Evolutionary conservation across 2,329 filamentous ascomycete species (phyloP).

Genomic region (Trichoderma sp.): DNA sequence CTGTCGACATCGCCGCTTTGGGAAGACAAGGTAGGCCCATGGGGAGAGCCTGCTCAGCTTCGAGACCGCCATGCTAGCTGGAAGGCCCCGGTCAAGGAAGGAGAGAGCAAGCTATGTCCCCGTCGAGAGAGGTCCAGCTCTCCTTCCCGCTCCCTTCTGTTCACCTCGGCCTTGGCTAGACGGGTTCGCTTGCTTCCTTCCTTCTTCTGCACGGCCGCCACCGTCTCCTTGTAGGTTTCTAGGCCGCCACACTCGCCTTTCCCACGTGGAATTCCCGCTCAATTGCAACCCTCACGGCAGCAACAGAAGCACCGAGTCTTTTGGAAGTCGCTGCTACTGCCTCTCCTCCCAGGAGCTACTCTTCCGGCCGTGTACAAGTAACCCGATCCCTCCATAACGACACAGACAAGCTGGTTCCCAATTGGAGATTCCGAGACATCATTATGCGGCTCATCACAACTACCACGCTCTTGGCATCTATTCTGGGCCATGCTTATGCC

Average conservation of each 20-base stretch:
- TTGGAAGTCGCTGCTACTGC: background rate
- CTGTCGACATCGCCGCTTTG: background rate
- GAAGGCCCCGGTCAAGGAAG: background rate
- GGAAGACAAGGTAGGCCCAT: background rate
- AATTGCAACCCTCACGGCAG: background rate
- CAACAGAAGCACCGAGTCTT: background rate
- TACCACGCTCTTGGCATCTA: background rate
- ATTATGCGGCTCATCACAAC: slow-evolving; percentile 6
- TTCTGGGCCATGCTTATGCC: background rate
- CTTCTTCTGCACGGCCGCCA: background rate
- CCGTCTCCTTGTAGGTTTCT: background rate
- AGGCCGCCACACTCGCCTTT: background rate
- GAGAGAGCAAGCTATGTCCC: background rate
- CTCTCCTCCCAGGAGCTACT: background rate
- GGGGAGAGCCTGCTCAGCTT: background rate
- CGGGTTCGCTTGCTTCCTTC: background rate
- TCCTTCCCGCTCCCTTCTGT: background rate
- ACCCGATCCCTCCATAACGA: background rate
- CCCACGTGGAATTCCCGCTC: slow-evolving; percentile 3
- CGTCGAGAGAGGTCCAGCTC: background rate
- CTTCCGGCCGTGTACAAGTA: background rate
- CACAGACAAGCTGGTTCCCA: background rate
- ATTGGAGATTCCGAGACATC: background rate
- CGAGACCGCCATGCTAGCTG: background rate
- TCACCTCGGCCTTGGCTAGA: background rate